A percentile compares a stretch with the other conserved stretches of the same genome.
Evolutionary conservation across 2,329 filamentous ascomycete genomes (phyloP).

Genomic region (Claviceps africana): DNA sequence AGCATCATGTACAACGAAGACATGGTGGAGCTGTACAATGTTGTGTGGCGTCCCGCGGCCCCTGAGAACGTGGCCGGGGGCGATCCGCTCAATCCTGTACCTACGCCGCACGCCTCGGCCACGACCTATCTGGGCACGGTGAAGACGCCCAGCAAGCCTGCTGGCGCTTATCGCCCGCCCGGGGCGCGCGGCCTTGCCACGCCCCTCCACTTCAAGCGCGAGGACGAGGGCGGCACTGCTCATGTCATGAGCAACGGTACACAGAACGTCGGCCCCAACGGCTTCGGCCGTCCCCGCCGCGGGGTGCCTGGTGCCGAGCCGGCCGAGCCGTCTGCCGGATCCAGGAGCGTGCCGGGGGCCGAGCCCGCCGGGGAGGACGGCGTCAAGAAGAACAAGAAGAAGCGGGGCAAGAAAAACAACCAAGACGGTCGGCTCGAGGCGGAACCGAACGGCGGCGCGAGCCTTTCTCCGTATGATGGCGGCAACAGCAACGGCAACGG

Average conservation of each 20-base stretch:
- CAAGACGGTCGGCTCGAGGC: conserved; percentile 49
- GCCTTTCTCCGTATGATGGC: conserved; percentile 30
- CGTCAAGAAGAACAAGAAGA: conserved; percentile 93
- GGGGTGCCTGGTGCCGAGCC: conserved; percentile 79
- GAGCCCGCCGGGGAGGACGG: conserved; percentile 53
- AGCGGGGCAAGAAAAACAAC: conserved; percentile 80
- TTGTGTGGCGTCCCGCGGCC: conserved; percentile 69
- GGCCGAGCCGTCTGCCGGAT: conserved; percentile 50
- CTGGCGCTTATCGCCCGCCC: conserved; percentile 90
- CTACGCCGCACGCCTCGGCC: conserved; percentile 70
- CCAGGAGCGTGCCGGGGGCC: conserved; percentile 52
- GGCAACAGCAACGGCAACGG: conserved; percentile 23
- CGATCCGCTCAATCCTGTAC: conserved; percentile 61
- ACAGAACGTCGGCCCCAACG: conserved; percentile 55
- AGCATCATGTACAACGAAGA: conserved; percentile 90
- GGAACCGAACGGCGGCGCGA: conserved; percentile 31
- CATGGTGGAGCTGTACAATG: conserved; percentile 86
- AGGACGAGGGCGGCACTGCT: conserved; percentile 88
- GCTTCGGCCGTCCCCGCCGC: conserved; percentile 64
- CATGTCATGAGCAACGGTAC: conserved; percentile 69
- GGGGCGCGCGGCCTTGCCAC: conserved; percentile 81
- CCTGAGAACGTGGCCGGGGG: conserved; percentile 42
- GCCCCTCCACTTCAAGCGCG: conserved; percentile 89
- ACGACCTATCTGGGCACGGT: conserved; percentile 67
- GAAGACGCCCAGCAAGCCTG: conserved; percentile 92